Evolutionary conservation across 805 yeast genomes (phyloP).

Genomic region (Kodamaea laetipori): DNA sequence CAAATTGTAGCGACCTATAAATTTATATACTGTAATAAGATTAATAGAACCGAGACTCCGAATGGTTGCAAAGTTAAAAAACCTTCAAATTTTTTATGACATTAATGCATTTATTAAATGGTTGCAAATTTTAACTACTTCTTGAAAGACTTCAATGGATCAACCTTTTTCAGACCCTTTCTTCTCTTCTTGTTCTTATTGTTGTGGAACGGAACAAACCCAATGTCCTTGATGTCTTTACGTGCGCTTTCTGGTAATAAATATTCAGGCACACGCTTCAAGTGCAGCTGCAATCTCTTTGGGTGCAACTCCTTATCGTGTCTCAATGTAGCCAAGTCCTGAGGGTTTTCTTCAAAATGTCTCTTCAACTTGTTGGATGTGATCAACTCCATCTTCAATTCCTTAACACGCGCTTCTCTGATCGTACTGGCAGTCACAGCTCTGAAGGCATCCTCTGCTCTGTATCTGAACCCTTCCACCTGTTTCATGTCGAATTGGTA

Average conservation of each 20-base stretch:
- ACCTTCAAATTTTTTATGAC: no score
- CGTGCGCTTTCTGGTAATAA: constrained; percentile 80
- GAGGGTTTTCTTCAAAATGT: constrained; percentile 96
- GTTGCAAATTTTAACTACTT: constrained; percentile 7
- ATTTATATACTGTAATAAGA: background rate
- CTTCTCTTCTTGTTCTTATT: constrained; percentile 40
- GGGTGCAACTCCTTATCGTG: constrained; percentile 91
- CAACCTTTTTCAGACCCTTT: constrained; percentile 39
- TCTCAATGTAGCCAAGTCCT: constrained; percentile 82
- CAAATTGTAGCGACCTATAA: no score
- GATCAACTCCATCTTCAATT: constrained; percentile 81
- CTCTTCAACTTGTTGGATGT: constrained; percentile 88
- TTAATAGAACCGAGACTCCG: background rate
- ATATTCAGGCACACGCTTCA: constrained; percentile 91
- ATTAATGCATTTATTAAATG: background rate
- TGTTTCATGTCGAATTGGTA: constrained; percentile 90
- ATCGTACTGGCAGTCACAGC: constrained; percentile 88
- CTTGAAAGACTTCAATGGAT: constrained; percentile 62
- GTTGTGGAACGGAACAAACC: constrained; percentile 74
- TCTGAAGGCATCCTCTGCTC: constrained; percentile 96
- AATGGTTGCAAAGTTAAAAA: no score
- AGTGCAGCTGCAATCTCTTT: constrained; percentile 76
- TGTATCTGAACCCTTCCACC: constrained; percentile 92
- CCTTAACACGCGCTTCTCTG: constrained; percentile 91
- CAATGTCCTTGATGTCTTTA: constrained; percentile 52